Evolutionary conservation across 2,329 filamentous ascomycete genomes (phyloP), one percentile per base, ranked within the genome.

Genomic region (Xylariomycetidae sp.): DNA sequence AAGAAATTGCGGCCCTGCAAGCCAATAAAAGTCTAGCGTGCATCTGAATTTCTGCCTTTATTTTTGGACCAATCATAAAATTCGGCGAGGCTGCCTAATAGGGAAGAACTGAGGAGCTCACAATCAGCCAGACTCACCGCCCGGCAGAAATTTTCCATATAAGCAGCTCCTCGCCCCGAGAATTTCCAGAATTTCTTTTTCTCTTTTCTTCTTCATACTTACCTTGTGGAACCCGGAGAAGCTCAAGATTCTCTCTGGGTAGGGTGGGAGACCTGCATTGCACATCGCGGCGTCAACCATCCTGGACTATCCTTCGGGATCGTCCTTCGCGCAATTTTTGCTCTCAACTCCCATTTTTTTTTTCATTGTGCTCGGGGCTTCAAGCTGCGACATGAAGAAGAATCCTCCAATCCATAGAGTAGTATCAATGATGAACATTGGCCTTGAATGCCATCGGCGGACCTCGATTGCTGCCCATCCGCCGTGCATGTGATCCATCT

Each of bases 301-400:
- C 49, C 60, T 69, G 62, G 59, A 69, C 67, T 70, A 66, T 63
- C 65, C 64, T 70, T 69, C 60, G 61, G 63, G 63, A 62, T 66
- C 67, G 65, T 70, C 61, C 64, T 60, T 58, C 60, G 62, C 55
- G 62, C 27, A 70, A 69, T 67, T 69, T 67, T 69, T 67, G 65
- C 58, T 69, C 50, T 59, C 43, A n/a, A n/a, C 34, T 17, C 34
- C 30, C 16, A 13, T 27, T 31, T 34, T 34, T 47, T 43, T 62
- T 70, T 70, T 70, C 67, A 63, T 69, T 64, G 44, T 64, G 59
- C 37, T 33, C 47, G 41, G 40, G 47, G 54, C 58, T 56, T 54
- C 38, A 57, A 22, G 64, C 55, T 50, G 48, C 51, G 63, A 37
- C 57, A 61, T 51, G 63, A 70, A 55, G 66, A 69, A 67, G 64